Evolutionary conservation across 2,329 filamentous ascomycete species (phyloP).

Genomic region (Verticillium isaacii): DNA sequence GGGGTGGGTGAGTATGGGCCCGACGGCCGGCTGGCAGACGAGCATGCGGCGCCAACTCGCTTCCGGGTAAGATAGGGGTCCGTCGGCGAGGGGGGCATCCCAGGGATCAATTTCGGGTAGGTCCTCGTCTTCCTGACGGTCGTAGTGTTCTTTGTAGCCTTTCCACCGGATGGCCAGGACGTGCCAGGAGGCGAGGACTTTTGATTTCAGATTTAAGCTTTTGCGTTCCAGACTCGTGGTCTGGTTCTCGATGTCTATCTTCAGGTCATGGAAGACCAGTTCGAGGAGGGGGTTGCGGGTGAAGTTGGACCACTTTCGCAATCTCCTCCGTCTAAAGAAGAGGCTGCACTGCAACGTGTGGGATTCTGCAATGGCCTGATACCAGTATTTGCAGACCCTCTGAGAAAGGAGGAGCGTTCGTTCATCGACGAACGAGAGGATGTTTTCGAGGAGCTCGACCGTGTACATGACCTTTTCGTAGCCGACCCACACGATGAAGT

Average conservation of each 20-base stretch:
- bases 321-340: not conserved
- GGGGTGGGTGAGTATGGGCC: not conserved
- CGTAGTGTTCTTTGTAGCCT: not conserved
- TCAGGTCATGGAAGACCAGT: not conserved
- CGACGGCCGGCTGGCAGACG: not conserved
- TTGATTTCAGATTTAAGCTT: not conserved
- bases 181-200: not conserved
- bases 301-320: not conserved
- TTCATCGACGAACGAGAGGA: not conserved
- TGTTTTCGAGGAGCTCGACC: not conserved
- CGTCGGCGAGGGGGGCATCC: not conserved
- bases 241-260: not conserved
- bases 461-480: not conserved
- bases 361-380: not conserved
- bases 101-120: not conserved
- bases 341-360: not conserved
- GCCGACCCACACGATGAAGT: not conserved
- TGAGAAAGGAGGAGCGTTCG: not conserved
- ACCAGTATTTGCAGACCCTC: not conserved
- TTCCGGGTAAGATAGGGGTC: not conserved
- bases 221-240: not conserved
- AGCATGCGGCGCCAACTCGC: conserved; percentile 1
- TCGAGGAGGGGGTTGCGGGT: not conserved
- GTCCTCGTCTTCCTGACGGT: not conserved
- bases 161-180: not conserved